Percentiles rank a stretch among this genome's conserved stretches.
phyloP scores from a whole-genome alignment of 1,284 basidiomycete genomes.

The Stygiomarasmius scandens region DNA sequence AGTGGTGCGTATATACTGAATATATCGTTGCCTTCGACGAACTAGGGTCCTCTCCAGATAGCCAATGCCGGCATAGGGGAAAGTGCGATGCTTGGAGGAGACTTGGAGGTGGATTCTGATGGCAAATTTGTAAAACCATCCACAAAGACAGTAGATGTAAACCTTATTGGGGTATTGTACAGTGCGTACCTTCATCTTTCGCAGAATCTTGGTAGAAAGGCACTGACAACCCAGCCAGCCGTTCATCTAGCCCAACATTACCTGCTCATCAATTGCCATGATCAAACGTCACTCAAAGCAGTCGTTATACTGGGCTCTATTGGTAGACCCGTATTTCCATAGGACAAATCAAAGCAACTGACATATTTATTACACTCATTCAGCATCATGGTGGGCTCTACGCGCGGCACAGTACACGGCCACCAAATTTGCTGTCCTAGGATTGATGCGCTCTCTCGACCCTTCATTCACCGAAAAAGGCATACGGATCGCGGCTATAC shows the following conservation, averaged over 20 bases:
- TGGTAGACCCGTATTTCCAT: constrained; percentile 39
- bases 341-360: constrained; percentile 13
- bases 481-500: constrained; percentile 52
- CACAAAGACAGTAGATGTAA: constrained; percentile 37
- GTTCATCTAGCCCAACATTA: constrained; percentile 54
- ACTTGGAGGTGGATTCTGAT: constrained; percentile 18
- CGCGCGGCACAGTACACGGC: constrained; percentile 49
- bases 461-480: constrained; percentile 35
- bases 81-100: constrained; percentile 18
- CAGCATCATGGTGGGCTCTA: constrained; percentile 55
- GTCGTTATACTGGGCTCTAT: constrained; percentile 60
- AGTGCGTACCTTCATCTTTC: constrained; percentile 24
- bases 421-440: constrained; percentile 56
- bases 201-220: neutral
- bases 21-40: neutral
- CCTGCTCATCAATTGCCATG: constrained; percentile 38
- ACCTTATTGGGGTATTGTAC: constrained; percentile 38
- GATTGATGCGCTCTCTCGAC: constrained; percentile 53
- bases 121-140: constrained; percentile 33
- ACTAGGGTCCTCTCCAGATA: constrained; percentile 23
- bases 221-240: constrained; percentile 32
- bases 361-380: neutral
- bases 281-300: constrained; percentile 42
- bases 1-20: constrained; percentile 27
- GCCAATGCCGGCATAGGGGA: constrained; percentile 44